Conservation (phyloP, 768 basidiomycete genomes). For the Tricholoma terreum region DNA sequence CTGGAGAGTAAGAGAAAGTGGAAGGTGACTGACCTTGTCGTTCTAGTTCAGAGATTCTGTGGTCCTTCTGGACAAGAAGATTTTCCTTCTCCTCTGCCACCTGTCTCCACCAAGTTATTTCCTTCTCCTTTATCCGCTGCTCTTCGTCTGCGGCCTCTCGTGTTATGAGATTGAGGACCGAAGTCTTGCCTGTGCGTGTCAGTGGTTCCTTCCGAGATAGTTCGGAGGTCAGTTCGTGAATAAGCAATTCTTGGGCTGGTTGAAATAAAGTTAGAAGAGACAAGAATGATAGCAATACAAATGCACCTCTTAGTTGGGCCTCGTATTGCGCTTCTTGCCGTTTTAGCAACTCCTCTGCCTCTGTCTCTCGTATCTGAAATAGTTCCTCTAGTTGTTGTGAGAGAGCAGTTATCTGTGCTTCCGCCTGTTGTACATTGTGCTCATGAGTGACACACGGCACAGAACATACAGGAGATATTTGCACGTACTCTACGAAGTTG, state of each 20-base stretch:
- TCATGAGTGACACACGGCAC: neutral
- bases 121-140: constrained; percentile 48
- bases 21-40: constrained; percentile 40
- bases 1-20: neutral
- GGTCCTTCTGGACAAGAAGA: constrained; percentile 41
- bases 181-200: constrained; percentile 43
- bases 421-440: constrained; percentile 25
- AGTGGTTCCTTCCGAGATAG: constrained; percentile 55
- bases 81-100: constrained; percentile 41
- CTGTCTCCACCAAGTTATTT: constrained; percentile 43
- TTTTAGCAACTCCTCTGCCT: constrained; percentile 55
- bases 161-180: constrained; percentile 64
- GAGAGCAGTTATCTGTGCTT: constrained; percentile 45
- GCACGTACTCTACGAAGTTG: constrained; percentile 25
- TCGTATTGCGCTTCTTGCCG: constrained; percentile 51
- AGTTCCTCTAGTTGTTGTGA: constrained; percentile 58
- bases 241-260: constrained; percentile 57
- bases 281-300: neutral
- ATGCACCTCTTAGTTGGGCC: constrained; percentile 49
- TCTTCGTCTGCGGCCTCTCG: constrained; percentile 74
- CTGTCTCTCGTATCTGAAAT: constrained; percentile 56
- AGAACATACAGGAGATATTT: neutral
- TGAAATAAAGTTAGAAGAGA: constrained; percentile 1
- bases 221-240: constrained; percentile 53
- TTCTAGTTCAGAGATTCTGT: constrained; percentile 44